Percentiles rank a stretch among this genome's conserved stretches.
Evolutionary conservation across 257 asterid species (phyloP).

Genomic region (Misopates orontium): DNA sequence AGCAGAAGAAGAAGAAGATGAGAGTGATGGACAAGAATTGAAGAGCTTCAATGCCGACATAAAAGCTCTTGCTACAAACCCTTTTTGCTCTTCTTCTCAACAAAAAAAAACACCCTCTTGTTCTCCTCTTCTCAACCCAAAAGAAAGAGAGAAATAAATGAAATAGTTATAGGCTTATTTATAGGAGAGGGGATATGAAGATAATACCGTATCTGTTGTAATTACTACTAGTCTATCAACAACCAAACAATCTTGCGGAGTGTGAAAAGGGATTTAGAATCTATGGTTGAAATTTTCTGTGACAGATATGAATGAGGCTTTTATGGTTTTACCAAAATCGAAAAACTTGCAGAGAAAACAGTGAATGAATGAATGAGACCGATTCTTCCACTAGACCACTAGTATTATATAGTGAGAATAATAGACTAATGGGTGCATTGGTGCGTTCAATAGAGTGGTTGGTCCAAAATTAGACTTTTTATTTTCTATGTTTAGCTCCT

Average conservation of each 20-base stretch:
- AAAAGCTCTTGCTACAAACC: constrained; percentile 52
- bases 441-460: no score
- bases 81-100: constrained; percentile 2
- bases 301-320: no score
- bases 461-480: no score
- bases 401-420: no score
- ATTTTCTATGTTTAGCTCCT: no score
- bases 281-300: constrained; percentile 49
- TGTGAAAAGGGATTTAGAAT: constrained; percentile 47
- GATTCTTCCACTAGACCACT: no score
- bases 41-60: constrained; percentile 78
- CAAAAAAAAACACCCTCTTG: constrained; percentile 21
- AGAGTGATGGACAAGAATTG: constrained; percentile 26
- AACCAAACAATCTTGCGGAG: constrained; percentile 19
- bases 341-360: no score
- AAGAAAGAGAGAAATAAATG: constrained; percentile 20
- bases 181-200: constrained; percentile 24
- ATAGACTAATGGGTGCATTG: no score
- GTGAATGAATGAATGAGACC: no score
- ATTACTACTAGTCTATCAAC: neutral
- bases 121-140: constrained; percentile 29
- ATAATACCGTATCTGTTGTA: constrained; percentile 15
- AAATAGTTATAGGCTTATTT: constrained; percentile 38
- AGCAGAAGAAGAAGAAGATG: constrained; percentile 33
- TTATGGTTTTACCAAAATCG: no score